Base-by-base conservation (phyloP, 768 basidiomycete species). In the Tulasnella sp. region DNA sequence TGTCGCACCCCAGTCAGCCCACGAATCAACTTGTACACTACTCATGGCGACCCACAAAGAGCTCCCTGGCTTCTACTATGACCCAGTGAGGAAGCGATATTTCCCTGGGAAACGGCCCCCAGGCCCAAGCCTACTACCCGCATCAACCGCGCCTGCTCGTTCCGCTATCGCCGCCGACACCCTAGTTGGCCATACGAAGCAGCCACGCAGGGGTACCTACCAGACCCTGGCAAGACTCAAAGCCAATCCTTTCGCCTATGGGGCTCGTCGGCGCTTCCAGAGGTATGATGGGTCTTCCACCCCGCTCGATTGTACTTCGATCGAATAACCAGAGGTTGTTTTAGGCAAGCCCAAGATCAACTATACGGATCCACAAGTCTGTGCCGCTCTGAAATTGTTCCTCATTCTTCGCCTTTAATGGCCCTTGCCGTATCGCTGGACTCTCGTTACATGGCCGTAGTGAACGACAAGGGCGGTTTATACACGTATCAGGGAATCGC, bases 1-100 rank as follows among this genome's bases (percentile, higher is more conserved):
- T 75, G 40, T 34, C 40, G 74, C 36, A 75, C 8, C 34, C 38
- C 40, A 42, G 71, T 73, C 40, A 31, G 71, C 36, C 21, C 71
- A 73, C 24, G 21, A 39, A 34, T 76, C 46, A 38, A 39, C 38
- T 24, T 24, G 19, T 73, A 52, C 75, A 76, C 27, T 24, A 36
- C 76, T 68, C 42, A 78, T 73, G 44, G 39, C 79, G 24, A 31
- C 72, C 31, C 36, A 6, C 27, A n/a, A 80, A 12, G 58, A 42
- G 10, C 31, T 80, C 12, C 80, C 80, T 7, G 80, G 80, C 19
- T 80, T 80, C 27, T 80, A 80, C 72, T 80, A 72, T 31, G 80
- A 80, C 44, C 36, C 24, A n/a, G 68, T 48, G 68, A 80, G 58
- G 79, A 80, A 80, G n/a, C 78, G 80, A 16, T 80, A 80, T 31